These are phyloP conservation scores for Beauveria pseudobassiana DNA, from an alignment of 2,329 filamentous ascomycete species.

Conservation along the genomic window DNA sequence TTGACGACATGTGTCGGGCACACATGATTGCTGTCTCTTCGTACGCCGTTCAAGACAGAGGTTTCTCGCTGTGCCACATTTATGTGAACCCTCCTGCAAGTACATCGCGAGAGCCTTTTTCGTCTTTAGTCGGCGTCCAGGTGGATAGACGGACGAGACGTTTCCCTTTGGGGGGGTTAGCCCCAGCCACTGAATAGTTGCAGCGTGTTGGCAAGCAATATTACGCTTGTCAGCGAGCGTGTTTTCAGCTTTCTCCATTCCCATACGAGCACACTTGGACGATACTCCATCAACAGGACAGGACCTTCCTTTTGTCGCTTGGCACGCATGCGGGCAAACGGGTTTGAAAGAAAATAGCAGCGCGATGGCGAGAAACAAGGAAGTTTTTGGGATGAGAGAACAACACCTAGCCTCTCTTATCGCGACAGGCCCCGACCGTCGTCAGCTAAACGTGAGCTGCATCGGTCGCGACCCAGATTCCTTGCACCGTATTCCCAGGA, in stretches of 20 bases:
- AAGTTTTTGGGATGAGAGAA: not conserved
- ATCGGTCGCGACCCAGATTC: too few species aligned
- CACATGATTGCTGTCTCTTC: not conserved
- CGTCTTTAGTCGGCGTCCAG: not conserved
- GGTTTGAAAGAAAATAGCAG: not conserved
- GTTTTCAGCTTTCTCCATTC: not conserved
- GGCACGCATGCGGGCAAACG: not conserved
- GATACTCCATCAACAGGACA: not conserved
- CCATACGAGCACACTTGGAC: not conserved
- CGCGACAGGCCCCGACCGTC: not conserved
- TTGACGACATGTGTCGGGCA: not conserved
- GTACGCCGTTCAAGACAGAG: not conserved
- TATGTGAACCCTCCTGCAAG: not conserved
- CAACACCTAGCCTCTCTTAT: not conserved
- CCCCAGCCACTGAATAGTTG: too few species aligned
- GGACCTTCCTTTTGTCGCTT: not conserved
- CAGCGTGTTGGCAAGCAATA: too few species aligned
- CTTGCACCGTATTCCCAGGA: not conserved
- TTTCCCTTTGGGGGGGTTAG: too few species aligned
- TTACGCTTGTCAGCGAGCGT: not conserved
- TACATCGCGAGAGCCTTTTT: not conserved
- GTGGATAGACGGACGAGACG: too few species aligned
- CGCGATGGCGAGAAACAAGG: not conserved
- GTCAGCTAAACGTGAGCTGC: not conserved
- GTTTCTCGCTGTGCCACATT: not conserved